Evolutionary conservation across 805 yeast species (phyloP).

Genomic region (Kluyveromyces starmeri): DNA sequence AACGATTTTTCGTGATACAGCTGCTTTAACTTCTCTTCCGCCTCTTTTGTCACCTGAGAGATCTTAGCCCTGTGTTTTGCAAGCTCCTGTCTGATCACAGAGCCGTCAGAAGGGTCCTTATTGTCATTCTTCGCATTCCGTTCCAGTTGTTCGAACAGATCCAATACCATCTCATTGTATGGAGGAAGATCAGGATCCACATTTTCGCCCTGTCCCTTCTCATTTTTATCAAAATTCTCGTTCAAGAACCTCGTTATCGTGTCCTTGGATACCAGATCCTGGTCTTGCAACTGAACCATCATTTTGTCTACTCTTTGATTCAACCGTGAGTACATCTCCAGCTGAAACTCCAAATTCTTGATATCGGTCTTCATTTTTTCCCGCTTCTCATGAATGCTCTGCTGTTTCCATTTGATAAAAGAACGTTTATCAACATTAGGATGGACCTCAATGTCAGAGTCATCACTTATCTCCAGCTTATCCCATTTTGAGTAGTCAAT

Average conservation of each 20-base stretch:
- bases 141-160: conserved; percentile 68
- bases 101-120: conserved; percentile 35
- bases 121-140: conserved; percentile 46
- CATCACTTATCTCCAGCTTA: conserved; percentile 90
- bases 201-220: conserved; percentile 41
- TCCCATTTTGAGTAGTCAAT: conserved; percentile 98
- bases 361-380: conserved; percentile 71
- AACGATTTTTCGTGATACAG: conserved; percentile 60
- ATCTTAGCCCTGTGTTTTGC: conserved; percentile 62
- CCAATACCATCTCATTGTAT: conserved; percentile 89
- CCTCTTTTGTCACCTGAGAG: conserved; percentile 53
- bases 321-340: conserved; percentile 70
- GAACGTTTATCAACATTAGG: conserved; percentile 95
- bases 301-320: conserved; percentile 65
- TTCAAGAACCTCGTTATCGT: conserved; percentile 37
- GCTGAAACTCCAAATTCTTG: conserved; percentile 63
- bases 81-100: conserved; percentile 30
- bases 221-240: conserved; percentile 46
- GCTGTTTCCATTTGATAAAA: conserved; percentile 92
- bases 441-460: conserved; percentile 93
- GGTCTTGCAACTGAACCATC: conserved; percentile 34
- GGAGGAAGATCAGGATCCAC: conserved; percentile 46
- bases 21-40: conserved; percentile 55
- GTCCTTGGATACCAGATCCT: conserved; percentile 28
- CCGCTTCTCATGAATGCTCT: conserved; percentile 92